These are phyloP conservation scores for Trametes cingulata DNA, from an alignment of 768 basidiomycete genomes.

Conservation along the genomic window DNA sequence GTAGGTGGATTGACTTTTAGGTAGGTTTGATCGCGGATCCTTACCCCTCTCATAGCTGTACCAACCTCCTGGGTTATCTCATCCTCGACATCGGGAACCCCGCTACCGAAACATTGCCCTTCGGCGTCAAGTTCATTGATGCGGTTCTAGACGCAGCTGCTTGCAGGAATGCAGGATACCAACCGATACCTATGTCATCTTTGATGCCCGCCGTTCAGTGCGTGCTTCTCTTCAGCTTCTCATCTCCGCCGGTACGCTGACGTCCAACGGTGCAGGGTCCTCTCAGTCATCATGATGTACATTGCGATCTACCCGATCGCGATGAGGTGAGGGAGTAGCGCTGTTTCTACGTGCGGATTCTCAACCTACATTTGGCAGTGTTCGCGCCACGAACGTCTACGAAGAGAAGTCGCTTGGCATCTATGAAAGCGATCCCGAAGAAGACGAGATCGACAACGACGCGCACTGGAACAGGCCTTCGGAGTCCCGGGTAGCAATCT, in stretches of 20 bases:
- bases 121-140: slow-evolving; percentile 64
- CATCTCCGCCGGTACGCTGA: neutral
- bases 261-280: slow-evolving; percentile 51
- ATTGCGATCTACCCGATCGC: slow-evolving; percentile 80
- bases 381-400: slow-evolving; percentile 50
- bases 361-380: slow-evolving; percentile 25
- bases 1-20: slow-evolving; percentile 44
- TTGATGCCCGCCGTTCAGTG: slow-evolving; percentile 87
- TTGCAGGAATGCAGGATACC: slow-evolving; percentile 87
- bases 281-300: slow-evolving; percentile 94
- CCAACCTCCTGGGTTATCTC: slow-evolving; percentile 81
- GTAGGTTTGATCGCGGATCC: neutral
- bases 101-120: slow-evolving; percentile 64
- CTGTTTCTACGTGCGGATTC: neutral
- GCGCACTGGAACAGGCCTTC: slow-evolving; percentile 28
- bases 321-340: slow-evolving; percentile 54
- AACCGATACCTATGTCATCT: slow-evolving; percentile 61
- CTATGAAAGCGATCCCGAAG: slow-evolving; percentile 48
- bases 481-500: slow-evolving; percentile 35
- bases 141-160: slow-evolving; percentile 77
- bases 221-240: slow-evolving; percentile 23
- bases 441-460: slow-evolving; percentile 50
- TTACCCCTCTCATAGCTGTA: slow-evolving; percentile 49
- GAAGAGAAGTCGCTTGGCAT: slow-evolving; percentile 42
- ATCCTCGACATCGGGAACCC: slow-evolving; percentile 83